Conservation (phyloP, 2,329 filamentous ascomycete species). For the Diaporthe ilicicola region DNA sequence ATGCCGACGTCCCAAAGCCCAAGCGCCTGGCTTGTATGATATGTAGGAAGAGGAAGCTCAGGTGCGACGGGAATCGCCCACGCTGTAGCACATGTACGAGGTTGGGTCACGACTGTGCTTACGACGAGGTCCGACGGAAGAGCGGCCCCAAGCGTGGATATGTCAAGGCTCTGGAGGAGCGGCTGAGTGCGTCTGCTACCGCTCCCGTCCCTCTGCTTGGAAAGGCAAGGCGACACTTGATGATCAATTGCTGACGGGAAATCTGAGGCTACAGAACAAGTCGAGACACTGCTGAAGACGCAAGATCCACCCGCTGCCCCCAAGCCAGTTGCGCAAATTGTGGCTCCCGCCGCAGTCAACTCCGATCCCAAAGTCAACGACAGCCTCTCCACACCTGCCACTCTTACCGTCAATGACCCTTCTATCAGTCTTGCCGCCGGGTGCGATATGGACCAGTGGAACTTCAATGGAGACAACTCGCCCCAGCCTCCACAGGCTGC, state of each 20-base stretch:
- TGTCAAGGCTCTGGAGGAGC: constrained; percentile 91
- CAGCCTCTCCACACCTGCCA: constrained; percentile 44
- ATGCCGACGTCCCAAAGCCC: constrained; percentile 73
- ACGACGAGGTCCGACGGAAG: constrained; percentile 93
- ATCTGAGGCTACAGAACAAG: constrained; percentile 72
- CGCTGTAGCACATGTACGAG: constrained; percentile 89
- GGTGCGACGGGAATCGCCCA: constrained; percentile 85
- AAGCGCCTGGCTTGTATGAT: constrained; percentile 96
- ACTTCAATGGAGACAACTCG: constrained; percentile 63
- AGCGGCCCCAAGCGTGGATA: constrained; percentile 95
- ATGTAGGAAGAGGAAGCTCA: constrained; percentile 90
- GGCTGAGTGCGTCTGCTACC: constrained; percentile 74
- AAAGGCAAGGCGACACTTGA: not conserved
- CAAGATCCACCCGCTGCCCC: constrained; percentile 63
- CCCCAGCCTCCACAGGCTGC: constrained; percentile 47
- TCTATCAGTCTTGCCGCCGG: constrained; percentile 56
- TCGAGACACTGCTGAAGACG: constrained; percentile 88
- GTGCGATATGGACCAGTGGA: constrained; percentile 63
- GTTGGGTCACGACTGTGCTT: constrained; percentile 86
- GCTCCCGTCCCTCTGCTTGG: not conserved
- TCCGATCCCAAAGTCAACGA: constrained; percentile 42
- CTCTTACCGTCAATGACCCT: constrained; percentile 55
- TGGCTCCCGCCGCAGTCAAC: constrained; percentile 40
- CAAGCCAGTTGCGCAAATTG: constrained; percentile 25
- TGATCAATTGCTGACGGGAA: constrained; percentile 22